Evolutionary conservation across 1,284 basidiomycete genomes (phyloP), one percentile per base, ranked within the genome.

Genomic region (Testicularia cyperi): DNA sequence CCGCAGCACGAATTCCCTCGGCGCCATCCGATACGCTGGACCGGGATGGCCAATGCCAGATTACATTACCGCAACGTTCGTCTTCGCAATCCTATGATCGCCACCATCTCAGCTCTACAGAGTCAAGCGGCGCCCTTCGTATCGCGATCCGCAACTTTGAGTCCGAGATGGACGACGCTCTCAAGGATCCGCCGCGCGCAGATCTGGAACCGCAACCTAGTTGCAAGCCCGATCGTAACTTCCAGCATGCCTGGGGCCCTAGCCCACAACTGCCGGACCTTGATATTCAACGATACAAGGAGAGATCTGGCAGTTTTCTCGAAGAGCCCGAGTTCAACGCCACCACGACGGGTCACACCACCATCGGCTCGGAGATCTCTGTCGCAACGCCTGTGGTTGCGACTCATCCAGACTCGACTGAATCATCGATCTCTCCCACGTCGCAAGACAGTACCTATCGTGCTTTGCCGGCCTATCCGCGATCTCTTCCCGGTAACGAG

Each of bases 131-230:
- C 28, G 66, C 49, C 13, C 45, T 66, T 10, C 53, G 55, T 6
- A 15, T 58, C 22, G 60, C 66, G 14, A 29, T 70, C 4, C 44
- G 42, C 28, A 60, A 68, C 14, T 65, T 67, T 20, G 58, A 65
- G 18, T 43, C 38, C 7, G 61, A 65, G 9, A 70, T 68, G 67
- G 65, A 72, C 27, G 47, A 62, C 25, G 60, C 61, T 12, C 40
- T 68, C 18, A 61, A 54, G 41, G 46, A 56, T 2, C 28, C 48
- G 12, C 57, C 48, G 7, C 38, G 49, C 29, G n/a, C n/a, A n/a
- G 51, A 53, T n/a, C 35, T 55, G 8, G 46, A 51, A 4, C 8
- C 14, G n/a, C 51, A 49, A 33, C 49, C 41, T n/a, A 44, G 58
- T 23, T 33, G 46, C 10, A 25, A 38, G 15, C 25, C 20, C 5